Base-by-base conservation (phyloP, 225 moss, liverwort and hornwort genomes). In the Rhytidiadelphus loreus region DNA sequence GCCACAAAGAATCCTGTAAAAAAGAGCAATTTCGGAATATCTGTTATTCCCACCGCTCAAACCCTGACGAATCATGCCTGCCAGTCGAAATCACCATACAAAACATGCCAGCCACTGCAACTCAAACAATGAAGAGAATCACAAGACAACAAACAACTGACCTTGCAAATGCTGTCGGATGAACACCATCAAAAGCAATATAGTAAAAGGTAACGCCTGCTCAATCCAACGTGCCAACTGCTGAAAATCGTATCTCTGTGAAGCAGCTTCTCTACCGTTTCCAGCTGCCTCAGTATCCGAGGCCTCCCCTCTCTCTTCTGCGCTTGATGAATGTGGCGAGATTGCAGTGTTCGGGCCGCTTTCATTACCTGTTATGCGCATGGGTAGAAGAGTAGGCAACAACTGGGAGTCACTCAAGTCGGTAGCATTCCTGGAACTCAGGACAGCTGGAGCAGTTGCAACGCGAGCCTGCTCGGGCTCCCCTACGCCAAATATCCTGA, bases 151-250 rank as follows among this genome's bases (percentile, higher is more conserved):
- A 44, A 56, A 76, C 46, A n/a, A 80, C 92, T 77, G 86, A 97
- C 97, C 97, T 90, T 96, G 97, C 89, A 97, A 82, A 91, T 97
- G 97, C 88, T 97, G 97, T 78, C 97, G 95, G 89, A 97, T 96
- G 92, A 97, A 97, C 90, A 97, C 97, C 97, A 97, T 96, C 92
- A 97, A 89, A 75, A 97, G 94, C 88, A 97, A 94, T 88, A 96
- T 91, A 62, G 96, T 96, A 86, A 97, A 97, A 79, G 96, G 97
- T 65, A 97, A 90, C n/a, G 96, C 97, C 91, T 97, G 96, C 88
- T 97, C 97, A 95, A 97, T 96, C 97, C 97, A 97, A 86, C 97
- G 94, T 55, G 96, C 96, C 88, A 97, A 90, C 88, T 96, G 96
- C 96, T 97, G 97, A 87, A 97, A 97, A 87, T 97, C 96, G 77